A percentile compares a stretch with the other conserved stretches of the same genome.
Evolutionary conservation across 441 rosid genomes (phyloP).

Genomic region (Pelargonium australe): DNA sequence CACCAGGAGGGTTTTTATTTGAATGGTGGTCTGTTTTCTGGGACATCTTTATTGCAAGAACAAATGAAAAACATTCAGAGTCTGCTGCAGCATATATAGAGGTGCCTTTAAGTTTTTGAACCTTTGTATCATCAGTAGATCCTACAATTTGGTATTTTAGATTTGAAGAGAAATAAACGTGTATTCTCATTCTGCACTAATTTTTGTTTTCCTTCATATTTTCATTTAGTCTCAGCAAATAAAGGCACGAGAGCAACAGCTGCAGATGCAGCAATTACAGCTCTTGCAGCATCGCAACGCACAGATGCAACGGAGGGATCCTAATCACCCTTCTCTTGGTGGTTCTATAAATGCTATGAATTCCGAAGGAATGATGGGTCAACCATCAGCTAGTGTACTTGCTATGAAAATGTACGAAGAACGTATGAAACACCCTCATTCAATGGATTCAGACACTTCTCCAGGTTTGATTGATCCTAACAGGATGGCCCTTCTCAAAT

Average conservation of each 20-base stretch:
- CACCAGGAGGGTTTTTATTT: slow-evolving; percentile 74
- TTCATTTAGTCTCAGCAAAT: slow-evolving; percentile 43
- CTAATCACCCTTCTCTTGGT: slow-evolving; percentile 41
- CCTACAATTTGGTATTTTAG: slow-evolving; percentile 6
- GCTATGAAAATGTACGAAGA: slow-evolving; percentile 66
- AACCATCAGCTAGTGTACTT: slow-evolving; percentile 50
- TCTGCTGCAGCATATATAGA: slow-evolving; percentile 65
- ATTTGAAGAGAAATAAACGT: not conserved
- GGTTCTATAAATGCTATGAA: slow-evolving; percentile 37
- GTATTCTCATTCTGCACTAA: not conserved
- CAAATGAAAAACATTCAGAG: slow-evolving; percentile 64
- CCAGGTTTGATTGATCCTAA: slow-evolving; percentile 45
- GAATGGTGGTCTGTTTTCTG: slow-evolving; percentile 85
- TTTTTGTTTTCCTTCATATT: slow-evolving; percentile 11
- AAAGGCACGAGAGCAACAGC: slow-evolving; percentile 57
- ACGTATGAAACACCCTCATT: slow-evolving; percentile 46
- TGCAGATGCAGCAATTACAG: slow-evolving; percentile 59
- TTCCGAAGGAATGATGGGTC: slow-evolving; percentile 57
- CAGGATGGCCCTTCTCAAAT: slow-evolving; percentile 43
- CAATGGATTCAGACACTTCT: slow-evolving; percentile 47
- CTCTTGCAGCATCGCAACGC: slow-evolving; percentile 50
- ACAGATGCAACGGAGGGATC: slow-evolving; percentile 54
- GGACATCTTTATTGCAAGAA: slow-evolving; percentile 74
- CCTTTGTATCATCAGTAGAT: slow-evolving; percentile 3
- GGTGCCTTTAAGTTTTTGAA: slow-evolving; percentile 31